These are phyloP conservation scores for Lotus japonicus DNA, from an alignment of 306 rosid genomes.

Conservation along the genomic window DNA sequence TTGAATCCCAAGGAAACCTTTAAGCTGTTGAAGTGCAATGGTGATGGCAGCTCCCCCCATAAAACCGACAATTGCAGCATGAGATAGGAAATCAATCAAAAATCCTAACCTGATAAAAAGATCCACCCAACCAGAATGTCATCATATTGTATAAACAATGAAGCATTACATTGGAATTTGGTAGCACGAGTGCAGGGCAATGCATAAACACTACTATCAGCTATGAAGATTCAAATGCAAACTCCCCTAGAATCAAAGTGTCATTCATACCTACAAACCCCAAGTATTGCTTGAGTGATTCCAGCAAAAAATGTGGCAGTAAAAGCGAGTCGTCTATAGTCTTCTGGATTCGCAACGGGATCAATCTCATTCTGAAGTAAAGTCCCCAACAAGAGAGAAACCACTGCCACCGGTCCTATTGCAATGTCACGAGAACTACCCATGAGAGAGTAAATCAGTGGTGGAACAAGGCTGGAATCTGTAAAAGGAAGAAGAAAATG, in stretches of 20 bases:
- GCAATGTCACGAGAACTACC: constrained; percentile 99
- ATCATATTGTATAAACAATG: background rate
- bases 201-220: background rate
- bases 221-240: background rate
- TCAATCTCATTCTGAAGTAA: constrained; percentile 76
- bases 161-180: background rate
- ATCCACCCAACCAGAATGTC: background rate
- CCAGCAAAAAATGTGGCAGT: constrained; percentile 96
- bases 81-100: constrained; percentile 92
- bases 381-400: constrained; percentile 87
- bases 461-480: constrained; percentile 97
- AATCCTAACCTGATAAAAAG: constrained; percentile 68
- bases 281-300: constrained; percentile 85
- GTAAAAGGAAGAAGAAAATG: constrained; percentile 18
- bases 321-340: constrained; percentile 70
- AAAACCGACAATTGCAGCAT: constrained; percentile 96
- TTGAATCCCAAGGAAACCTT: constrained; percentile 83
- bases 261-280: constrained; percentile 65
- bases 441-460: constrained; percentile 82
- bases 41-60: constrained; percentile 99
- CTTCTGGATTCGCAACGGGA: constrained; percentile 38
- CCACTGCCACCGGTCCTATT: constrained; percentile 96
- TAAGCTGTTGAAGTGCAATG: constrained; percentile 92
- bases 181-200: background rate
- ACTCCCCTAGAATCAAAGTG: background rate